Conservation (phyloP, 2,329 filamentous ascomycete genomes). For the Colletotrichum liriopes region DNA sequence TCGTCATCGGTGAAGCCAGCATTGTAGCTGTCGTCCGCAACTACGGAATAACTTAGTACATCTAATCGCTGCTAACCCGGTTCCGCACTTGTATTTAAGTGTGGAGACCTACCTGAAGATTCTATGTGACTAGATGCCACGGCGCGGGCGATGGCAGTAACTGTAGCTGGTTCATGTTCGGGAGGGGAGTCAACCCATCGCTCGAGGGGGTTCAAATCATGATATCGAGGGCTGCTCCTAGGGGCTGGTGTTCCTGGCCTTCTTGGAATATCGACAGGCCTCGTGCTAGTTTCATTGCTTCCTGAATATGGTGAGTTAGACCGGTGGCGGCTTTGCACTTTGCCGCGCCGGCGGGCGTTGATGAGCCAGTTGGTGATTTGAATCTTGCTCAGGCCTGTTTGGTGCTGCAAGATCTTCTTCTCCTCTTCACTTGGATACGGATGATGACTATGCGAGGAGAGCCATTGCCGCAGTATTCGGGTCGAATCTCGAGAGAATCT, state of each 20-base stretch:
- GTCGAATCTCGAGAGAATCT: slow-evolving; percentile 46
- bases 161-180: slow-evolving; percentile 46
- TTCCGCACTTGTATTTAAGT: slow-evolving; percentile 45
- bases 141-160: slow-evolving; percentile 45
- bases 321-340: slow-evolving; percentile 60
- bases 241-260: slow-evolving; percentile 29
- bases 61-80: too few species aligned
- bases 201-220: slow-evolving; percentile 30
- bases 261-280: slow-evolving; percentile 26
- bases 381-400: slow-evolving; percentile 38
- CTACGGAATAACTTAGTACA: not conserved
- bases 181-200: slow-evolving; percentile 45
- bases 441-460: slow-evolving; percentile 32
- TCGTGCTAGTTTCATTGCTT: slow-evolving; percentile 7
- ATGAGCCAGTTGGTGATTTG: slow-evolving; percentile 40
- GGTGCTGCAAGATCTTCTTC: slow-evolving; percentile 27
- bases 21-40: slow-evolving; percentile 24
- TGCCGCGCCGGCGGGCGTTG: slow-evolving; percentile 50
- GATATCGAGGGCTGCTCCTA: slow-evolving; percentile 21
- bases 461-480: slow-evolving; percentile 44
- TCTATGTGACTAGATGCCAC: slow-evolving; percentile 40
- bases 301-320: slow-evolving; percentile 51
- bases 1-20: slow-evolving; percentile 23
- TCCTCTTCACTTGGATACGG: slow-evolving; percentile 38
- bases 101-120: slow-evolving; percentile 32